These are phyloP conservation scores for Russula olivacea DNA, from an alignment of 768 basidiomycete species.

Conservation along the genomic window DNA sequence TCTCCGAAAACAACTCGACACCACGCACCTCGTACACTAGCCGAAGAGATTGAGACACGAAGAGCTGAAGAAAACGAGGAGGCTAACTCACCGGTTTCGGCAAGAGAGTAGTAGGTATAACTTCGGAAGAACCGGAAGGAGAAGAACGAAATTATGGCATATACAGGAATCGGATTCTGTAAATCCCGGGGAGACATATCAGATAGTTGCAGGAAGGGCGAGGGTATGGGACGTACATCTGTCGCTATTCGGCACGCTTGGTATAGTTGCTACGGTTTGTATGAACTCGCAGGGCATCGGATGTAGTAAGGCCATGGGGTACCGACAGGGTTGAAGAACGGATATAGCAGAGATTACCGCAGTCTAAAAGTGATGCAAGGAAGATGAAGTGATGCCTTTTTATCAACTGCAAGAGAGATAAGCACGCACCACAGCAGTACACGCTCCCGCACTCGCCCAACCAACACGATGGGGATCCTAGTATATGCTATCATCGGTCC, in stretches of 20 bases:
- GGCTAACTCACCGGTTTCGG: slow-evolving; percentile 41
- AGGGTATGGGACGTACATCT: slow-evolving; percentile 48
- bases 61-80: slow-evolving; percentile 31
- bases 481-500: slow-evolving; percentile 46
- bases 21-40: slow-evolving; percentile 59
- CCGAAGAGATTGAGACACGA: slow-evolving; percentile 27
- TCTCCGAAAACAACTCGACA: background rate
- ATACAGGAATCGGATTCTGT: slow-evolving; percentile 72
- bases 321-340: slow-evolving; percentile 61
- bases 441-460: slow-evolving; percentile 66
- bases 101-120: slow-evolving; percentile 59
- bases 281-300: background rate
- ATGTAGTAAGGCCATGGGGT: slow-evolving; percentile 25
- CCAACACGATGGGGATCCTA: slow-evolving; percentile 66
- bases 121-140: slow-evolving; percentile 81
- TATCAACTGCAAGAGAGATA: slow-evolving; percentile 2
- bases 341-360: slow-evolving; percentile 53
- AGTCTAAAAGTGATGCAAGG: slow-evolving; percentile 40
- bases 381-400: too few relatives aligned
- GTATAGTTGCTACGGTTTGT: slow-evolving; percentile 53
- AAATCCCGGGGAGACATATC: background rate
- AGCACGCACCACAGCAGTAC: slow-evolving; percentile 46
- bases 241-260: slow-evolving; percentile 66
- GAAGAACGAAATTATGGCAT: slow-evolving; percentile 77
- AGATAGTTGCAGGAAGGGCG: background rate